A percentile compares a stretch with the other conserved stretches of the same genome.
These are phyloP conservation scores for Axilococcus clingmanii DNA, from an alignment of 139 green algal species.

Conservation along the genomic window DNA sequence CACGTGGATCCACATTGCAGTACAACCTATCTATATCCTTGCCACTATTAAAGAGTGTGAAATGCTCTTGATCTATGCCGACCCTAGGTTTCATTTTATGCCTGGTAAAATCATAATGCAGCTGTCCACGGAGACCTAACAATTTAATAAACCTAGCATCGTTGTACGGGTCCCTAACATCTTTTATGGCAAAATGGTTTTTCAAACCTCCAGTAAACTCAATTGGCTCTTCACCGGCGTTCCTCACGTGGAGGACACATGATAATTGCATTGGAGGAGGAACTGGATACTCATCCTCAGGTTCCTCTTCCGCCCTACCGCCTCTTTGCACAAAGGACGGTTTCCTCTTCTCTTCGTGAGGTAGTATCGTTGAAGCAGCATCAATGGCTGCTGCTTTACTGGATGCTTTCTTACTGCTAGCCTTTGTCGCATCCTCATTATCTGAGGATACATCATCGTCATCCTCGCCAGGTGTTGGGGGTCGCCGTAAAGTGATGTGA, in stretches of 20 bases:
- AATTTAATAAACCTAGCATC: conserved; percentile 9
- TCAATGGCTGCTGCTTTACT: neutral
- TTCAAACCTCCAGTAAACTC: conserved; percentile 31
- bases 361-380: neutral
- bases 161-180: conserved; percentile 10
- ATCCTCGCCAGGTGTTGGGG: neutral
- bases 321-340: neutral
- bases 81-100: conserved; percentile 14
- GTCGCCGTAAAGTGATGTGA: neutral
- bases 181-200: conserved; percentile 14
- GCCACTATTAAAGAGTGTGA: conserved; percentile 15
- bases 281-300: neutral
- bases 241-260: conserved; percentile 19
- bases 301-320: neutral
- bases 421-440: neutral
- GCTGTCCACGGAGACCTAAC: conserved; percentile 30
- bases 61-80: conserved; percentile 16
- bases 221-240: conserved; percentile 18
- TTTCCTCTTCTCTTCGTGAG: neutral
- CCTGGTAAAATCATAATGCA: conserved; percentile 15
- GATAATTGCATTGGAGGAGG: neutral
- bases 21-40: conserved; percentile 9
- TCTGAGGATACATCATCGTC: neutral
- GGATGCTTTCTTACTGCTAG: neutral
- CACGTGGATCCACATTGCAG: conserved; percentile 7